Evolutionary conservation across 352 stramenopile species (phyloP).

Genomic region (Nothophytophthora sp.): DNA sequence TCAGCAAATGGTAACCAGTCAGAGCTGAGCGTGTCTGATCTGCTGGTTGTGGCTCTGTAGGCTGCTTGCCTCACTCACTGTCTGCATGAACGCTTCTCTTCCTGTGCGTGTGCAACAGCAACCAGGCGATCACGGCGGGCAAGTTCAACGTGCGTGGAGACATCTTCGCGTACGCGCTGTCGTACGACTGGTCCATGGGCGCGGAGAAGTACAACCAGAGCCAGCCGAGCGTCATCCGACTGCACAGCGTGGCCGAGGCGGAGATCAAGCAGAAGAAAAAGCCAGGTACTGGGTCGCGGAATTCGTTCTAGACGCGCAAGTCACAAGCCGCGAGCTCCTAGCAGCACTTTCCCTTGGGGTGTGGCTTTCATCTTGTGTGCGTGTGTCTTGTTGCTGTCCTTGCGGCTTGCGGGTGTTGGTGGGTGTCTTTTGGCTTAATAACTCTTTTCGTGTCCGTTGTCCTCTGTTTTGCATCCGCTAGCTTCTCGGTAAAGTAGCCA

Average conservation of each 20-base stretch:
- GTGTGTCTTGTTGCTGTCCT: constrained; percentile 25
- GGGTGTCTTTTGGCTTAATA: constrained; percentile 28
- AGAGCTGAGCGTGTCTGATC: neutral
- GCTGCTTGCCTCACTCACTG: no score
- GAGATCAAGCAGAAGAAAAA: constrained; percentile 97
- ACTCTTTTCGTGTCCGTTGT: constrained; percentile 18
- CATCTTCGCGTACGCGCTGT: constrained; percentile 96
- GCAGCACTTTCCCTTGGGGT: constrained; percentile 27
- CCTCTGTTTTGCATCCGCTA: constrained; percentile 14
- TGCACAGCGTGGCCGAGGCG: constrained; percentile 92
- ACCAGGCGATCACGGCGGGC: constrained; percentile 90
- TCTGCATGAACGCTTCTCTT: constrained; percentile 1
- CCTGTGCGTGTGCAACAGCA: constrained; percentile 33
- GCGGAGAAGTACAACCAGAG: constrained; percentile 87
- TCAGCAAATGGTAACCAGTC: constrained; percentile 76
- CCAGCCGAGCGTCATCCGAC: constrained; percentile 91
- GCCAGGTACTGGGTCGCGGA: constrained; percentile 60
- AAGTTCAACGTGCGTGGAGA: constrained; percentile 94
- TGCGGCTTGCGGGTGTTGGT: constrained; percentile 22
- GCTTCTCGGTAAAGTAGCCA: constrained; percentile 38
- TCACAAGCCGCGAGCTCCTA: constrained; percentile 32
- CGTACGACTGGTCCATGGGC: constrained; percentile 98
- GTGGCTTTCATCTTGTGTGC: constrained; percentile 35
- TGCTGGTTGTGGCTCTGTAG: constrained; percentile 1
- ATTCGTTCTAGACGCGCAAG: constrained; percentile 43